Percentiles rank a stretch among this genome's conserved stretches.
Conservation (phyloP, 805 yeast genomes). For the Grigorovia transvaalensis region DNA sequence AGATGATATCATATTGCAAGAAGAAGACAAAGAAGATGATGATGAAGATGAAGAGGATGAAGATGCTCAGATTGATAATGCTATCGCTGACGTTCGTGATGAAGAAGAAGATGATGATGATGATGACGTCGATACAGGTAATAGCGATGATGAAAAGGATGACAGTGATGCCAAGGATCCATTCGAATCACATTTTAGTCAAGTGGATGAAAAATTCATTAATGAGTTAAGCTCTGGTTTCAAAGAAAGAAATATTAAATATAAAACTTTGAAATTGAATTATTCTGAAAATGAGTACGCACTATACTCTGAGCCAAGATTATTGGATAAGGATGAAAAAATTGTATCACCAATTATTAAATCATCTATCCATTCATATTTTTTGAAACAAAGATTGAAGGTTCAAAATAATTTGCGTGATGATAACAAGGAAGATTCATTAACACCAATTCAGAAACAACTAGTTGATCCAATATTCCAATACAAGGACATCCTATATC, state of each 20-base stretch:
- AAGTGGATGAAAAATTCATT: constrained; percentile 28
- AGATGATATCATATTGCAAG: not conserved
- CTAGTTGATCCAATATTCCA: constrained; percentile 57
- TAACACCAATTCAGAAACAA: constrained; percentile 38
- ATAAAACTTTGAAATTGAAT: constrained; percentile 15
- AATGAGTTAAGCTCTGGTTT: constrained; percentile 31
- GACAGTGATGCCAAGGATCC: constrained; percentile 49
- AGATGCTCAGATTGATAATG: constrained; percentile 24
- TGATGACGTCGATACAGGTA: constrained; percentile 12
- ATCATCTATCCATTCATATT: constrained; percentile 26
- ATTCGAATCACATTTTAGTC: constrained; percentile 65
- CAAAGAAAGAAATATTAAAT: constrained; percentile 21
- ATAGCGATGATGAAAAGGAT: constrained; percentile 18
- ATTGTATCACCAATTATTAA: constrained; percentile 15
- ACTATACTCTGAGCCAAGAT: constrained; percentile 21
- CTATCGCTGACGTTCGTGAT: constrained; percentile 17
- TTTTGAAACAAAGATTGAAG: constrained; percentile 37
- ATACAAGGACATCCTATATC: constrained; percentile 62
- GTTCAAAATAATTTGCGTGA: constrained; percentile 21
- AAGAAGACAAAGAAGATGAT: constrained; percentile 13
- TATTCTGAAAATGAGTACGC: constrained; percentile 12
- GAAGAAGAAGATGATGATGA: constrained; percentile 24
- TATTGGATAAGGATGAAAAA: constrained; percentile 6
- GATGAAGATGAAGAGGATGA: constrained; percentile 22
- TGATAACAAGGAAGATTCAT: constrained; percentile 12